Percentiles rank a stretch among this genome's conserved stretches.
phyloP scores from a whole-genome alignment of 768 basidiomycete genomes.

The Lactarius akahatsu region DNA sequence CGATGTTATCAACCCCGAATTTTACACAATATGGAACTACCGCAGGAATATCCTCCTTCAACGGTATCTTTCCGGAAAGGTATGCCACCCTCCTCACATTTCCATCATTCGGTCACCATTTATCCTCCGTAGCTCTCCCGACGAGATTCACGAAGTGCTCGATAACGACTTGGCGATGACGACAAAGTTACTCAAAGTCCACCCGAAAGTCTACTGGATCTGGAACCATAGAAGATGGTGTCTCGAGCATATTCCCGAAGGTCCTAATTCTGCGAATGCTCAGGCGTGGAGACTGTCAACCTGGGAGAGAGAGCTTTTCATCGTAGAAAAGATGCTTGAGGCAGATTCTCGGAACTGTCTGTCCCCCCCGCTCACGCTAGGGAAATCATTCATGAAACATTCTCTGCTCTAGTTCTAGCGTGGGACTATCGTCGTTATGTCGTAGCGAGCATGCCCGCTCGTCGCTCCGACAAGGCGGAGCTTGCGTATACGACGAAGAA shows the following conservation, averaged over 20 bases:
- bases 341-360: slow-evolving; percentile 90
- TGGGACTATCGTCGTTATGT: slow-evolving; percentile 95
- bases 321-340: slow-evolving; percentile 92
- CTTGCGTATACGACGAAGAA: slow-evolving; percentile 84
- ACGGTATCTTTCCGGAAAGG: slow-evolving; percentile 69
- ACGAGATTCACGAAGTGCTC: slow-evolving; percentile 62
- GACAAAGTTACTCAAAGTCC: slow-evolving; percentile 69
- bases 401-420: slow-evolving; percentile 66
- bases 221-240: slow-evolving; percentile 99
- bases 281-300: slow-evolving; percentile 72
- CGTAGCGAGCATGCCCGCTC: slow-evolving; percentile 63
- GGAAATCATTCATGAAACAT: neutral
- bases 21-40: slow-evolving; percentile 97
- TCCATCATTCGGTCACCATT: slow-evolving; percentile 13
- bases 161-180: slow-evolving; percentile 78
- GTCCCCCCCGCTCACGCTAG: slow-evolving; percentile 33
- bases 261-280: slow-evolving; percentile 53
- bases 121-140: slow-evolving; percentile 49
- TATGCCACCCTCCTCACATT: slow-evolving; percentile 34
- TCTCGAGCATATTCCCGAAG: slow-evolving; percentile 78
- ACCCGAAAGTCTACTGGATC: slow-evolving; percentile 98
- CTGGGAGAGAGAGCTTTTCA: slow-evolving; percentile 84
- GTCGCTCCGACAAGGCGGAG: slow-evolving; percentile 61
- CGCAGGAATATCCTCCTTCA: slow-evolving; percentile 74
- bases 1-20: slow-evolving; percentile 73